Evolutionary conservation across 2,329 filamentous ascomycete genomes (phyloP).

Genomic region (Pseudopithomyces maydicus): DNA sequence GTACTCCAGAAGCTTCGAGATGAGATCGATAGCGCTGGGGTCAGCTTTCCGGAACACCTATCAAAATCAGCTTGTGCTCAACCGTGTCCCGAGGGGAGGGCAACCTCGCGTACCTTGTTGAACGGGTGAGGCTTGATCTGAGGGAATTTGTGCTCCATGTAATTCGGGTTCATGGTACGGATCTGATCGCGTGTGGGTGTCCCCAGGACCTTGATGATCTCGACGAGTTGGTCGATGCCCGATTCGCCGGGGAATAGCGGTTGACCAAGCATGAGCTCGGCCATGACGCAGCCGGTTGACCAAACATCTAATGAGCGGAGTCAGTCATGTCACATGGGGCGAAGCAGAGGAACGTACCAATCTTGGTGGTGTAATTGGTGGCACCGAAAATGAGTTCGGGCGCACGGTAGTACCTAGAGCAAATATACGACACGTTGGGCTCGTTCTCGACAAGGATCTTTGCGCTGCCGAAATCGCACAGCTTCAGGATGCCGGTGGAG

Average conservation of each 20-base stretch:
- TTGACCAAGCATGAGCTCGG: constrained; percentile 97
- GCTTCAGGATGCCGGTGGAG: constrained; percentile 86
- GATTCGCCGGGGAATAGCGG: constrained; percentile 98
- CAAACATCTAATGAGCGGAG: constrained; percentile 75
- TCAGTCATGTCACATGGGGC: constrained; percentile 24
- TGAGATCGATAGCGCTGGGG: constrained; percentile 89
- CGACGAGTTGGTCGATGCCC: constrained; percentile 96
- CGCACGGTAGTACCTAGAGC: constrained; percentile 97
- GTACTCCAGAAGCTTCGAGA: constrained; percentile 92
- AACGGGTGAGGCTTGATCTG: constrained; percentile 99
- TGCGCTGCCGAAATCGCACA: constrained; percentile 98
- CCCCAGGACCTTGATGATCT: constrained; percentile 98
- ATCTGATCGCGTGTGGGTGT: constrained; percentile 98
- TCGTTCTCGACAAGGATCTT: constrained; percentile 99
- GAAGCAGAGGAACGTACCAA: constrained; percentile 68
- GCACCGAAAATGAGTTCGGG: constrained; percentile 98
- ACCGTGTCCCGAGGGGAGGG: background rate
- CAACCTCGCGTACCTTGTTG: constrained; percentile 69
- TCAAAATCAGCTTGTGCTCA: constrained; percentile 7
- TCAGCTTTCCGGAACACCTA: constrained; percentile 96
- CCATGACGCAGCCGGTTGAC: constrained; percentile 99
- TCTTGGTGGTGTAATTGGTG: constrained; percentile 99
- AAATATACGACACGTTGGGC: constrained; percentile 99
- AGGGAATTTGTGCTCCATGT: constrained; percentile 99
- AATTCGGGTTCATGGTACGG: constrained; percentile 99